phyloP scores from a whole-genome alignment of 2,329 filamentous ascomycete genomes.

The Iodosphaeria phyllophila region DNA sequence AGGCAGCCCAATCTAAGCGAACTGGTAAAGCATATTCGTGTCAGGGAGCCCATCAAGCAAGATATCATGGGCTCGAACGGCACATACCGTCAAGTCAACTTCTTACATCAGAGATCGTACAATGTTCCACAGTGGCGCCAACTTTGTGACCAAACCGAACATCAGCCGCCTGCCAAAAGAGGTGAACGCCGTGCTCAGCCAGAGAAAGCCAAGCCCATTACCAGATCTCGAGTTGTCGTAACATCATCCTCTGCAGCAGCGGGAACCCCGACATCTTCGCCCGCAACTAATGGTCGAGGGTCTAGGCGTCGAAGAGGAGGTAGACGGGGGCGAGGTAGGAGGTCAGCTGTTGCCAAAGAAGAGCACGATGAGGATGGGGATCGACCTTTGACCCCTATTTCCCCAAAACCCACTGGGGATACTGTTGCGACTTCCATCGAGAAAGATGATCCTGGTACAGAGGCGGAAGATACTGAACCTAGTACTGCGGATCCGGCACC shows the following conservation, averaged over 20 bases:
- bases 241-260: conserved; percentile 13
- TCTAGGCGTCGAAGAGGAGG: conserved; percentile 21
- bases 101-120: conserved; percentile 88
- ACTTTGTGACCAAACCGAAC: conserved; percentile 83
- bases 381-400: conserved; percentile 39
- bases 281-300: too few species aligned
- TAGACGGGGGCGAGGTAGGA: conserved; percentile 19
- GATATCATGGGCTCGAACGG: conserved; percentile 94
- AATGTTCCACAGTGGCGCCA: conserved; percentile 93
- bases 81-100: conserved; percentile 91
- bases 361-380: conserved; percentile 22
- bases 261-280: too few species aligned
- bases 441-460: conserved; percentile 25
- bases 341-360: conserved; percentile 18
- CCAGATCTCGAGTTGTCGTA: conserved; percentile 20
- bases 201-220: conserved; percentile 27
- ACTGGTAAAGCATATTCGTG: conserved; percentile 74
- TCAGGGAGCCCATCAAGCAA: conserved; percentile 95
- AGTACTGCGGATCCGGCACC: conserved; percentile 21
- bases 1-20: conserved; percentile 63
- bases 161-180: conserved; percentile 81
- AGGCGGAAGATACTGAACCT: conserved; percentile 26
- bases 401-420: conserved; percentile 23
- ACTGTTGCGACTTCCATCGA: conserved; percentile 29
- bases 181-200: conserved; percentile 55